Evolutionary conservation across 2,329 filamentous ascomycete genomes (phyloP).

Genomic region (Xylariaceae sp.): DNA sequence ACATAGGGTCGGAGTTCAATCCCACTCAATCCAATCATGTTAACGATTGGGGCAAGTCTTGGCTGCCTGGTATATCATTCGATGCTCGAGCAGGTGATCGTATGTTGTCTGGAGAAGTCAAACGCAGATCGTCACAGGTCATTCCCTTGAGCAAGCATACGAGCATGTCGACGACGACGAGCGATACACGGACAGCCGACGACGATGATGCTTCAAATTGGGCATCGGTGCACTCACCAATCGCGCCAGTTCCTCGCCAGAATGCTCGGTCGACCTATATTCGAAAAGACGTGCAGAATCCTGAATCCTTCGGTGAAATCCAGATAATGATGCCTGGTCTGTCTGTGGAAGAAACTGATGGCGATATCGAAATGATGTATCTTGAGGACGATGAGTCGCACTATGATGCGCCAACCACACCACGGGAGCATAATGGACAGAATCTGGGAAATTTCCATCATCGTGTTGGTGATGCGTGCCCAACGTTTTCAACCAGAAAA

Average conservation of each 20-base stretch:
- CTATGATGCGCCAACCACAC: conserved; percentile 11
- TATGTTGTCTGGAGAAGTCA: conserved; percentile 27
- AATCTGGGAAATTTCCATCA: conserved; percentile 43
- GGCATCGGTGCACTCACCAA: conserved; percentile 49
- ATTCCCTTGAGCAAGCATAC: conserved; percentile 38
- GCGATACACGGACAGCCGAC: conserved; percentile 32
- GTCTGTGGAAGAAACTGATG: conserved; percentile 19
- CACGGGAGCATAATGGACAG: conserved; percentile 3
- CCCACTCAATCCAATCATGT: conserved; percentile 14
- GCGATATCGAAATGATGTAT: conserved; percentile 26
- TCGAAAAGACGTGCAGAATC: conserved; percentile 23
- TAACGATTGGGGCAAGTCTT: conserved; percentile 35
- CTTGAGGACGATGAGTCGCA: conserved; percentile 25
- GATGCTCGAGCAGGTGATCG: conserved; percentile 11
- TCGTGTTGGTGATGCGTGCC: conserved; percentile 55
- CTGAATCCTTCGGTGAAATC: conserved; percentile 26
- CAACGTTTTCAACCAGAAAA: conserved; percentile 54
- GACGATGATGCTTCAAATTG: conserved; percentile 44
- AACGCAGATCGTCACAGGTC: conserved; percentile 49
- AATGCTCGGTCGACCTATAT: conserved; percentile 41
- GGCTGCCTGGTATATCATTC: conserved; percentile 35
- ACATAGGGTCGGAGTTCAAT: conserved; percentile 10
- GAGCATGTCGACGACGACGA: conserved; percentile 34
- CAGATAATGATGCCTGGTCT: conserved; percentile 45
- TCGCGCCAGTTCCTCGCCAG: conserved; percentile 39